A percentile compares a stretch with the other conserved stretches of the same genome.
Conservation (phyloP, 768 basidiomycete species). For the Agaricus blazei region DNA sequence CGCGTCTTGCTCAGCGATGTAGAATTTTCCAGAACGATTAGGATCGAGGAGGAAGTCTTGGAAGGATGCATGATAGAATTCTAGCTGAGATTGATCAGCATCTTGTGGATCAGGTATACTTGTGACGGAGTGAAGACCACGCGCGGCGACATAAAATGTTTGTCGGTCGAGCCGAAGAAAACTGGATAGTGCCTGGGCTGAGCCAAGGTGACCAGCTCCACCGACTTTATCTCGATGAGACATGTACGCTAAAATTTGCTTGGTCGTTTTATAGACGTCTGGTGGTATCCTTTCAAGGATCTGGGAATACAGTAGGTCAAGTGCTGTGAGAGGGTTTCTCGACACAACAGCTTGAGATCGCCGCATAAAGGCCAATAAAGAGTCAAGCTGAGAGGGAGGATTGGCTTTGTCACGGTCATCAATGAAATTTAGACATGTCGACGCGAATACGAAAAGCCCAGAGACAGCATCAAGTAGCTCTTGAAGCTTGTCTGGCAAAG, state of each 20-base stretch:
- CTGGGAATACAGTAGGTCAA: constrained; percentile 1
- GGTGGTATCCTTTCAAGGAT: neutral
- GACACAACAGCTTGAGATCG: neutral
- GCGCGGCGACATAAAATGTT: neutral
- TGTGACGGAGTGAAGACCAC: neutral
- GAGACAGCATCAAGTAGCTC: neutral
- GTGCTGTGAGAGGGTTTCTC: neutral
- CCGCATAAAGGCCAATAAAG: neutral
- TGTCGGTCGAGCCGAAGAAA: neutral
- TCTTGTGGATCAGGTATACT: neutral
- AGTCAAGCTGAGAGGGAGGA: neutral
- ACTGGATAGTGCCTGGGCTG: neutral
- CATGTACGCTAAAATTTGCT: neutral
- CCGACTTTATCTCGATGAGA: too few species aligned
- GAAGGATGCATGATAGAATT: constrained; percentile 2
- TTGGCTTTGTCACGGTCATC: neutral
- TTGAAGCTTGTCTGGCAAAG: neutral
- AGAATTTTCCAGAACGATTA: neutral
- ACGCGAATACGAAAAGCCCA: neutral
- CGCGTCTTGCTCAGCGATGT: neutral
- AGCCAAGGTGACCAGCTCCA: neutral
- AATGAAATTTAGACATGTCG: neutral
- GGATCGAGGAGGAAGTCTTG: neutral
- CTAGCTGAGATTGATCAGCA: neutral
- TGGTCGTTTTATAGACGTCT: neutral